Percentiles rank a stretch among this genome's conserved stretches.
These are phyloP conservation scores for Atkinsonella hypoxylon DNA, from an alignment of 2,329 filamentous ascomycete genomes.

Conservation along the genomic window DNA sequence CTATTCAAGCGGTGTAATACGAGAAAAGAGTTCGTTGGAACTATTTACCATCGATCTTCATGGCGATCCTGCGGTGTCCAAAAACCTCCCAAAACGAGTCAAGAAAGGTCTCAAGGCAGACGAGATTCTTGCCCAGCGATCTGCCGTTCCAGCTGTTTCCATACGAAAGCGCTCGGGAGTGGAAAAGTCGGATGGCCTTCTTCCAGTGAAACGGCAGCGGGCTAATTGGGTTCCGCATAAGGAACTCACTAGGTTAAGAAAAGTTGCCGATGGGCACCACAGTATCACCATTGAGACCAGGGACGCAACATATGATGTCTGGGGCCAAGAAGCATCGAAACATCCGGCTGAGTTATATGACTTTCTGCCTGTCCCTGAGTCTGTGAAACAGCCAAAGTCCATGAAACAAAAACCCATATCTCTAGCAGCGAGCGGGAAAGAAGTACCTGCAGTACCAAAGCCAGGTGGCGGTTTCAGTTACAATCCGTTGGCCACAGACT, in stretches of 20 bases:
- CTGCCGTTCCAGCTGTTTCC: constrained; percentile 66
- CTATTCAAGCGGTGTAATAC: constrained; percentile 59
- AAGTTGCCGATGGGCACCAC: constrained; percentile 64
- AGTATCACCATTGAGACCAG: constrained; percentile 40
- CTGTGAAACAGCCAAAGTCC: constrained; percentile 61
- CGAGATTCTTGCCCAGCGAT: constrained; percentile 80
- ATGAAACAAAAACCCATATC: constrained; percentile 68
- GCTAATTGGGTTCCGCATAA: constrained; percentile 73
- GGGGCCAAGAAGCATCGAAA: constrained; percentile 40
- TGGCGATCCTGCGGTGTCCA: constrained; percentile 55
- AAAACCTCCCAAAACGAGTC: constrained; percentile 50
- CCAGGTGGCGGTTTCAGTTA: constrained; percentile 81
- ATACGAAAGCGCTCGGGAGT: constrained; percentile 63
- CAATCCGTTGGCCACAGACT: constrained; percentile 81
- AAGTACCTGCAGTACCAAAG: constrained; percentile 63
- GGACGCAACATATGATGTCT: constrained; percentile 68
- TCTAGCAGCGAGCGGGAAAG: constrained; percentile 70
- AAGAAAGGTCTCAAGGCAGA: constrained; percentile 79
- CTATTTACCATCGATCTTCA: constrained; percentile 75
- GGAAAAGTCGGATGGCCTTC: constrained; percentile 60
- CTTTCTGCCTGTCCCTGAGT: constrained; percentile 54
- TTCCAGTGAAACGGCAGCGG: constrained; percentile 63
- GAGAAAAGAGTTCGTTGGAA: constrained; percentile 70
- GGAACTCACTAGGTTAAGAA: constrained; percentile 66
- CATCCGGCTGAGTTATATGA: constrained; percentile 27